Conservation (phyloP, 352 stramenopile species). For the Phytopythium aichiense region DNA sequence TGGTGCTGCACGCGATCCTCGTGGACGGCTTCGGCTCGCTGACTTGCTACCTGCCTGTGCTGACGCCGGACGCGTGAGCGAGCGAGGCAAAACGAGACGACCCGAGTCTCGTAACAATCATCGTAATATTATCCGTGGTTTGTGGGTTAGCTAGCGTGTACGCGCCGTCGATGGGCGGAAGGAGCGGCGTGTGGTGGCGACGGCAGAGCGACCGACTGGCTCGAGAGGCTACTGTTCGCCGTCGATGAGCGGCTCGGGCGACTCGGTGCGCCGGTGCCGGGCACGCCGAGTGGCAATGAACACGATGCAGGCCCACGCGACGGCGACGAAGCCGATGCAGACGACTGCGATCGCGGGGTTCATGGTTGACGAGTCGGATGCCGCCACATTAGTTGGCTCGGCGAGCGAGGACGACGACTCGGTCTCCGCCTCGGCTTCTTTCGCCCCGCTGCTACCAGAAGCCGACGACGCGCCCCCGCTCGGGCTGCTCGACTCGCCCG, state of each 20-base stretch:
- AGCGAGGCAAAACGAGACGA: not conserved
- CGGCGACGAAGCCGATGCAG: constrained; percentile 47
- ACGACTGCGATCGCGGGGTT: constrained; percentile 32
- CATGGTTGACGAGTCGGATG: constrained; percentile 12
- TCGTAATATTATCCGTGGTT: not conserved
- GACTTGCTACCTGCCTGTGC: constrained; percentile 79
- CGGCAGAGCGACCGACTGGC: not conserved
- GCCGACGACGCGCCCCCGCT: not conserved
- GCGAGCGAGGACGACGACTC: not conserved
- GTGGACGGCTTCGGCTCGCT: constrained; percentile 73
- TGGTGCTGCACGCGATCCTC: constrained; percentile 79
- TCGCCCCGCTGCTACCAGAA: not conserved
- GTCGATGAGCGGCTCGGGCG: constrained; percentile 5
- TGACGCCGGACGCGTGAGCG: constrained; percentile 43
- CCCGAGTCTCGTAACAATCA: not conserved
- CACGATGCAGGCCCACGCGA: constrained; percentile 44
- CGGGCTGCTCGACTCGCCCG: not conserved
- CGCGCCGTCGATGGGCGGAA: too few species aligned
- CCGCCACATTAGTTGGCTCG: constrained; percentile 8
- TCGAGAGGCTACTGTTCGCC: not conserved
- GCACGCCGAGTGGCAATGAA: constrained; percentile 35
- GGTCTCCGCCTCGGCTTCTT: not conserved
- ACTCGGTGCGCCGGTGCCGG: not conserved
- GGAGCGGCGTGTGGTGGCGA: not conserved
- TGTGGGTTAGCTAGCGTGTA: too few species aligned